These are phyloP conservation scores for Boechera stricta DNA, from an alignment of 345 rosid genomes.

Conservation along the genomic window DNA sequence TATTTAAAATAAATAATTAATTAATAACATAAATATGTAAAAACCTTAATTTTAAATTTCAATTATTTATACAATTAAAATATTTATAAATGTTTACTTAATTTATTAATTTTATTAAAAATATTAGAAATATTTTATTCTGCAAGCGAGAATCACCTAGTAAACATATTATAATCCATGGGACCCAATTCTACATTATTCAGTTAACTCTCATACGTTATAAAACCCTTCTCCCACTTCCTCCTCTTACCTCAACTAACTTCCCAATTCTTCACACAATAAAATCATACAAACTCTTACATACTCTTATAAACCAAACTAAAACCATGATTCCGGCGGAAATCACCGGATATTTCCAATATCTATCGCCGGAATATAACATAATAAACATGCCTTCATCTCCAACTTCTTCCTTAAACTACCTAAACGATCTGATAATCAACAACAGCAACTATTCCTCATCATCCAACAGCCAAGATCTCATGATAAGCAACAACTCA, in stretches of 20 bases:
- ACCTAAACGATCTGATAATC: conserved; percentile 41
- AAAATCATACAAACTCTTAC: background rate
- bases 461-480: conserved; percentile 44
- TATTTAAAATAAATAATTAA: too few species aligned
- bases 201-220: conserved; percentile 23
- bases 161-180: background rate
- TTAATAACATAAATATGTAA: too few species aligned
- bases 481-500: conserved; percentile 68
- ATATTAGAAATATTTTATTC: too few species aligned
- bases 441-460: conserved; percentile 34
- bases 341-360: conserved; percentile 33
- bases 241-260: conserved; percentile 27
- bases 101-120: too few species aligned
- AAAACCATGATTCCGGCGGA: conserved; percentile 41
- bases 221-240: conserved; percentile 38
- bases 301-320: conserved; percentile 12
- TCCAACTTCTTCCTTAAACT: conserved; percentile 41
- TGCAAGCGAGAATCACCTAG: too few species aligned
- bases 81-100: too few species aligned
- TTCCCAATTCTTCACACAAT: conserved; percentile 11
- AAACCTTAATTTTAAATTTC: too few species aligned
- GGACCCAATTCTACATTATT: conserved; percentile 33
- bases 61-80: too few species aligned
- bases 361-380: conserved; percentile 37
- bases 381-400: conserved; percentile 32